Evolutionary conservation across 2,329 filamentous ascomycete species (phyloP), one percentile per base, ranked within the genome.

Genomic region (Aspergillus viridinutans): DNA sequence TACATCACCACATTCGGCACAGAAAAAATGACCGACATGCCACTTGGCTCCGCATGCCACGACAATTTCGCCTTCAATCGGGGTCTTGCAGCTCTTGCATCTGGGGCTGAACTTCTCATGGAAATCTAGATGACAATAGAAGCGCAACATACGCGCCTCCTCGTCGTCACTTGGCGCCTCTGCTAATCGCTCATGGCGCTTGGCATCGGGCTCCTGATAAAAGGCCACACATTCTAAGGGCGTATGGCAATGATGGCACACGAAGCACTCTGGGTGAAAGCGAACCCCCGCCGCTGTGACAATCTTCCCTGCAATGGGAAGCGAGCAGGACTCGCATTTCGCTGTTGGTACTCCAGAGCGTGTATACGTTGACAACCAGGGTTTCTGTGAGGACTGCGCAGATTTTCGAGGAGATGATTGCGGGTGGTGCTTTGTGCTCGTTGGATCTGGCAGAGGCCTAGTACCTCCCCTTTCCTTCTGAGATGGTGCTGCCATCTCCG

Each of bases 111-210:
- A 99, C 54, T 89, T 80, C 76, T 99, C 94, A 74, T 99, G 94
- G 84, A 92, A 99, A 78, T 99, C 94, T n/a, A 99, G 83, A 72
- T 97, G 93, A 76, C 94, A 99, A 78, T 90, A 99, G 82, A 97
- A 97, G 10, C 93, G 86, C 49, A 90, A 77, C 10, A 85, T 81
- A 40, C 84, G 82, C 70, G 71, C 84, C 2, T 85, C 85, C 52
- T 82, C 78, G 58, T 90, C 87, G 5, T 85, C 77, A 10, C 90
- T 73, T 0, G 83, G 69, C 62, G 87, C 82, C 25, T 84, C 85
- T 29, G 86, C 84, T 0, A 96, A 77, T 26, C 94, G 87, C 52
- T 88, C 88, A 1, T 76, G 76, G 48, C 90, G 89, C 63, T 85
- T 83, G 45, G 81, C 76, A 8, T 91, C 85, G 0, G 94, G 94